Percentiles rank a stretch among this genome's conserved stretches.
phyloP scores from a whole-genome alignment of 2,329 filamentous ascomycete species.

The Pseudogymnoascus sp. region DNA sequence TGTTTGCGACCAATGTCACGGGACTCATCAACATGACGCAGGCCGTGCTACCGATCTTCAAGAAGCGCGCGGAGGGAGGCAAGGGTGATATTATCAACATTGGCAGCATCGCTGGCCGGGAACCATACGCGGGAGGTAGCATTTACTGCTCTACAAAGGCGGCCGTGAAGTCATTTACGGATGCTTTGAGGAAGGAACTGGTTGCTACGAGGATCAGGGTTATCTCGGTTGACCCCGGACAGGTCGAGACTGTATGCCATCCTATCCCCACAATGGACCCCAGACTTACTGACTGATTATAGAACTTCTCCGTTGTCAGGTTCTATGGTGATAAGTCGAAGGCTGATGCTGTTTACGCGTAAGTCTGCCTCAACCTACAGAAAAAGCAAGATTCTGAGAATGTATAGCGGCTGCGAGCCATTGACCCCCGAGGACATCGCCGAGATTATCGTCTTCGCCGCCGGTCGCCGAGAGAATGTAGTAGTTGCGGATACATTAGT shows the following conservation, averaged over 20 bases:
- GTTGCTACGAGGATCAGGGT: constrained; percentile 74
- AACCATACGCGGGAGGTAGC: constrained; percentile 75
- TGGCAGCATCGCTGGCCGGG: constrained; percentile 83
- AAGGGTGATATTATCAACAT: constrained; percentile 93
- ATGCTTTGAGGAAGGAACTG: constrained; percentile 74
- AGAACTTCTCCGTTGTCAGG: constrained; percentile 83
- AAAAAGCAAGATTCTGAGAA: constrained; percentile 15
- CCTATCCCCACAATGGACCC: neutral
- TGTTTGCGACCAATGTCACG: constrained; percentile 91
- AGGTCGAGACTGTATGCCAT: constrained; percentile 71
- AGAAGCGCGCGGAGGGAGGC: constrained; percentile 61
- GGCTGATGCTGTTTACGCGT: constrained; percentile 85
- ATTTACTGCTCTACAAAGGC: constrained; percentile 95
- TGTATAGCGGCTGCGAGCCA: constrained; percentile 63
- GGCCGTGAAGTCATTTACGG: constrained; percentile 78
- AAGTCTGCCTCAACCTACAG: constrained; percentile 31
- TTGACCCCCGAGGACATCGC: constrained; percentile 87
- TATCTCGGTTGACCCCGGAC: constrained; percentile 85
- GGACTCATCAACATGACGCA: constrained; percentile 97
- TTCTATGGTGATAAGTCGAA: constrained; percentile 86
- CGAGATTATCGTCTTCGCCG: constrained; percentile 81
- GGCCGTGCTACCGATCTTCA: constrained; percentile 76
- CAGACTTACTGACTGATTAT: neutral
- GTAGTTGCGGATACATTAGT: constrained; percentile 82
- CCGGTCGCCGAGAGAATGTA: constrained; percentile 79